Conservation (phyloP, 1,284 basidiomycete genomes). For the Fomes fomentarius region DNA sequence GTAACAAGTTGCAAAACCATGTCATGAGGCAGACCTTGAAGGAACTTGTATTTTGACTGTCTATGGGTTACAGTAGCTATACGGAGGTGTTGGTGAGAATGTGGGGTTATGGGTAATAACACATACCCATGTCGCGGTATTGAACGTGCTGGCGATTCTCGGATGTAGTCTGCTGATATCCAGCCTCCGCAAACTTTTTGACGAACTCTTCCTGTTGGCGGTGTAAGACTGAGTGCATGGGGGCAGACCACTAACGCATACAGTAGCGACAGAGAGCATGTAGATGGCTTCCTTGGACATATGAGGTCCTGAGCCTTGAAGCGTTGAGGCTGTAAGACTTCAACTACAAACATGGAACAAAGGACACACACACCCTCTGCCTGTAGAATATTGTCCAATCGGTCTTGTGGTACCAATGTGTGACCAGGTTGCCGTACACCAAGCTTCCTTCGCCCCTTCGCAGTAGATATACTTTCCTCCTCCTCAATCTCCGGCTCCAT, state of each 20-base stretch:
- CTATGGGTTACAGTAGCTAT: constrained; percentile 59
- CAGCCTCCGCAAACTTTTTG: constrained; percentile 63
- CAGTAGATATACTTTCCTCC: constrained; percentile 22
- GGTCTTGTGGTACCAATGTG: constrained; percentile 58
- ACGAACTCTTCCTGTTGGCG: constrained; percentile 79
- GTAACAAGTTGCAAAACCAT: too few species aligned
- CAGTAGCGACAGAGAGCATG: constrained; percentile 71
- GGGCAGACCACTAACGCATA: constrained; percentile 36
- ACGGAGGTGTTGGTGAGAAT: constrained; percentile 10
- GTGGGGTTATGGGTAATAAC: neutral
- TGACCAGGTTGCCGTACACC: constrained; percentile 62
- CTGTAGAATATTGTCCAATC: constrained; percentile 71
- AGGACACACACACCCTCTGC: constrained; percentile 57
- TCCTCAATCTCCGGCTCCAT: constrained; percentile 28
- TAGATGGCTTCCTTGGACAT: constrained; percentile 77
- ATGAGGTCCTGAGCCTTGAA: constrained; percentile 44
- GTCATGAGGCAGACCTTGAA: constrained; percentile 51
- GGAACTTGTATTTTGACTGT: constrained; percentile 70
- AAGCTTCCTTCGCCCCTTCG: constrained; percentile 36
- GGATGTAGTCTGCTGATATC: constrained; percentile 55
- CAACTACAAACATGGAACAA: neutral
- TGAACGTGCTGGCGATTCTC: constrained; percentile 57
- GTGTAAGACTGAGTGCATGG: neutral
- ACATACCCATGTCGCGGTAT: constrained; percentile 72
- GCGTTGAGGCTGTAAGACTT: neutral